These are phyloP conservation scores for Backusella parvicylindrica DNA, from an alignment of 192 early-diverging fungal genomes.

Conservation along the genomic window DNA sequence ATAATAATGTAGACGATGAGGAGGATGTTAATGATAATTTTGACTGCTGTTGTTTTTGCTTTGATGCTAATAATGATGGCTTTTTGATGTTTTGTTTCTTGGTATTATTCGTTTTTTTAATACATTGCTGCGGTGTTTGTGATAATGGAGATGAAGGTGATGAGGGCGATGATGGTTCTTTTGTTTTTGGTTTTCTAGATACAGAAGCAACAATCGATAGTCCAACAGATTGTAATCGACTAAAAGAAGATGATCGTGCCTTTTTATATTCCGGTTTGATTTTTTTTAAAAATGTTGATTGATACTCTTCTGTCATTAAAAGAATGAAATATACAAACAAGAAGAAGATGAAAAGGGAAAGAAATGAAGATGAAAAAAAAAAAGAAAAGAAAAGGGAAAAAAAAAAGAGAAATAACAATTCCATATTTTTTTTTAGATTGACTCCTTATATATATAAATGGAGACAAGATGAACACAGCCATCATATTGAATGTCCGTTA, in stretches of 20 bases:
- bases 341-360: not conserved
- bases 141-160: not conserved
- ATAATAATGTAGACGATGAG: not conserved
- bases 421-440: conserved; percentile 2
- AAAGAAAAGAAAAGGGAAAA: not conserved
- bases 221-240: conserved; percentile 8
- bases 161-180: not conserved
- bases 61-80: not conserved
- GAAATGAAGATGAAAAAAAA: not conserved
- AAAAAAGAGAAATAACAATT: not conserved
- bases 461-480: not conserved
- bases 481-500: not conserved
- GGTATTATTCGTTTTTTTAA: not conserved
- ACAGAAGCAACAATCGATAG: conserved; percentile 7
- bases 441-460: not conserved
- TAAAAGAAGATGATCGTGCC: not conserved
- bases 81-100: not conserved
- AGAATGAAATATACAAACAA: not conserved
- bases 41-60: not conserved
- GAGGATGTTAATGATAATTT: not conserved
- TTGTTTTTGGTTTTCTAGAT: conserved; percentile 1
- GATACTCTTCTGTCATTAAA: conserved; percentile 1
- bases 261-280: not conserved
- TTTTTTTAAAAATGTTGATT: conserved; percentile 12
- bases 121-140: not conserved